A percentile compares a stretch with the other conserved stretches of the same genome.
Conservation (phyloP, 345 rosid species). For the Citrus cavaleriei region DNA sequence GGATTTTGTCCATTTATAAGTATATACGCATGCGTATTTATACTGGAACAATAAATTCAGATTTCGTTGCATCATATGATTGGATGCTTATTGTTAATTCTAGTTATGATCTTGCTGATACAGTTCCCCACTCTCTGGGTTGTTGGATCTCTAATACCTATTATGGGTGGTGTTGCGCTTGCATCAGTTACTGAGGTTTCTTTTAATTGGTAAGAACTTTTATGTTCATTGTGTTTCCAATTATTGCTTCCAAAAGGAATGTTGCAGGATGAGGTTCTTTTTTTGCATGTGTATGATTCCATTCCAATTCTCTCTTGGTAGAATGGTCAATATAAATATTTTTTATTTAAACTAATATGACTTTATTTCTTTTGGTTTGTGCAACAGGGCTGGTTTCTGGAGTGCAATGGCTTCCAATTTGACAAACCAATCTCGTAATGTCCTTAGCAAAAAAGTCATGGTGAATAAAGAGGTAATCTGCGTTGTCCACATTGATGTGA, state of each 20-base stretch:
- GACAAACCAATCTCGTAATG: slow-evolving; percentile 83
- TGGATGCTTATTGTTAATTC: not conserved
- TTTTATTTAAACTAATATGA: not conserved
- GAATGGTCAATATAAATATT: not conserved
- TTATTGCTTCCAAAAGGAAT: not conserved
- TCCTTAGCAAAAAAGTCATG: slow-evolving; percentile 95
- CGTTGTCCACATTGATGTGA: not conserved
- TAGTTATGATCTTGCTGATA: slow-evolving; percentile 1
- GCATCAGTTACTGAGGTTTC: slow-evolving; percentile 93
- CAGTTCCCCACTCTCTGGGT: slow-evolving; percentile 90
- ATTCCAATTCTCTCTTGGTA: not conserved
- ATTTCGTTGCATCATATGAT: not conserved
- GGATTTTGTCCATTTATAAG: not conserved
- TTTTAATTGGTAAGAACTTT: slow-evolving; percentile 72
- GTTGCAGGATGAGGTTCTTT: not conserved
- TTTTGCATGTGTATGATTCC: not conserved
- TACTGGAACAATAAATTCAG: not conserved
- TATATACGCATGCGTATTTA: not conserved
- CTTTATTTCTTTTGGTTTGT: not conserved
- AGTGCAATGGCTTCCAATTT: slow-evolving; percentile 94
- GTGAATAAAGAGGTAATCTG: slow-evolving; percentile 83
- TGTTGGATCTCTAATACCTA: slow-evolving; percentile 80
- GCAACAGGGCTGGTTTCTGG: slow-evolving; percentile 79
- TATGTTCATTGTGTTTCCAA: not conserved
- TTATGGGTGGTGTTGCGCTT: slow-evolving; percentile 94